phyloP scores from a whole-genome alignment of 192 early-diverging fungal genomes.

The Piromyces finnis region DNA sequence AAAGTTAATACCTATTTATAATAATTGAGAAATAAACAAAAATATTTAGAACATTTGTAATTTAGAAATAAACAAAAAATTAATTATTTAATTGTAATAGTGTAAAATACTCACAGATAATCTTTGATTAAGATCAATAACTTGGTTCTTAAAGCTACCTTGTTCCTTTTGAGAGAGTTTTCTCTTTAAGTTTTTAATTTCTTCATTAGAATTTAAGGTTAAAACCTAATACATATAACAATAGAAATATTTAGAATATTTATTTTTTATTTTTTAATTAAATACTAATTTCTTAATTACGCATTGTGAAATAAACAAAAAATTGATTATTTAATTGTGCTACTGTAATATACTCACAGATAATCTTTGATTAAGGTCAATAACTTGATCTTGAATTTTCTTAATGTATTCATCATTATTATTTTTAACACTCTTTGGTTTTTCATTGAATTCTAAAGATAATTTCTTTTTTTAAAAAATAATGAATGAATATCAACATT shows the following conservation, averaged over 20 bases:
- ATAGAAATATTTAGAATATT: too few species aligned
- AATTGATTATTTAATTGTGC: too few species aligned
- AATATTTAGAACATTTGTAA: too few species aligned
- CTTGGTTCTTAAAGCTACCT: not conserved
- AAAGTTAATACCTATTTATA: not conserved
- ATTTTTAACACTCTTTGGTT: not conserved
- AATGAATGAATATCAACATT: not conserved
- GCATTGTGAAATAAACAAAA: too few species aligned
- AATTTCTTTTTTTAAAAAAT: not conserved
- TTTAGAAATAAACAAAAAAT: too few species aligned
- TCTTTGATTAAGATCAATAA: not conserved
- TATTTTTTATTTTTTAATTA: too few species aligned
- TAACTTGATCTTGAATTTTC: not conserved
- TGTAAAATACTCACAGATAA: not conserved
- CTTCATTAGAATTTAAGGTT: not conserved
- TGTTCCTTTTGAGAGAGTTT: not conserved
- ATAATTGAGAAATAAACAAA: too few species aligned
- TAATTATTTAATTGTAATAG: too few species aligned
- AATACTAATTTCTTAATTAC: too few species aligned
- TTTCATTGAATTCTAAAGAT: not conserved
- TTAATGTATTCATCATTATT: not conserved
- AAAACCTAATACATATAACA: not conserved
- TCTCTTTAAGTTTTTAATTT: not conserved
- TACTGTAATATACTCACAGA: not conserved
- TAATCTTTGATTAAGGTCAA: not conserved